A percentile compares a stretch with the other conserved stretches of the same genome.
Evolutionary conservation across 192 early-diverging fungal genomes (phyloP).

Genomic region (Entomortierella beljakovae): DNA sequence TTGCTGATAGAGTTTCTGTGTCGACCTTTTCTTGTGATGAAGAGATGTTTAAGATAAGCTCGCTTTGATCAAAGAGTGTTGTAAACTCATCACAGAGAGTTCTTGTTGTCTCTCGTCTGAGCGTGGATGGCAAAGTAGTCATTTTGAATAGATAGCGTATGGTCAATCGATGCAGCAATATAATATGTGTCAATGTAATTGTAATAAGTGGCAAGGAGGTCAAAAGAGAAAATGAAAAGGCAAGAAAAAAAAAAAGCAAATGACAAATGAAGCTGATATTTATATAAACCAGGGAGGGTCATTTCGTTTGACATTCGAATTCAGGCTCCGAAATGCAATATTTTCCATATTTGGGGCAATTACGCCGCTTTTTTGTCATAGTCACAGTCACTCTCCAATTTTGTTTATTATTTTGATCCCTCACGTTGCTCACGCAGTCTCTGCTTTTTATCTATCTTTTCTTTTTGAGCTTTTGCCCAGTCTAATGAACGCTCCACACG

Average conservation of each 20-base stretch:
- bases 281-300: not conserved
- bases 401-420: not conserved
- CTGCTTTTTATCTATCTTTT: conserved; percentile 21
- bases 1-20: not conserved
- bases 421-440: not conserved
- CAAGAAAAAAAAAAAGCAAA: not conserved
- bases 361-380: not conserved
- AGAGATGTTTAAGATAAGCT: not conserved
- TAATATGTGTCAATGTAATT: too few relatives aligned
- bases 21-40: not conserved
- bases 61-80: conserved; percentile 24
- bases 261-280: not conserved
- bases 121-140: not conserved
- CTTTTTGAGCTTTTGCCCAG: conserved; percentile 41
- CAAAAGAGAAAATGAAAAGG: not conserved
- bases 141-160: not conserved
- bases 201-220: too few relatives aligned
- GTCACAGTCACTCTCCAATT: not conserved
- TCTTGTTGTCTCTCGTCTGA: conserved; percentile 19
- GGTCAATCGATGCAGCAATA: too few relatives aligned
- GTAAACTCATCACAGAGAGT: conserved; percentile 42
- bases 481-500: conserved; percentile 38
- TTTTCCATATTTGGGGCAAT: not conserved
- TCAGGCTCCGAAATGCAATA: not conserved
- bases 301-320: not conserved